phyloP scores from a whole-genome alignment of 441 rosid species.

The Gossypium gossypioides region DNA sequence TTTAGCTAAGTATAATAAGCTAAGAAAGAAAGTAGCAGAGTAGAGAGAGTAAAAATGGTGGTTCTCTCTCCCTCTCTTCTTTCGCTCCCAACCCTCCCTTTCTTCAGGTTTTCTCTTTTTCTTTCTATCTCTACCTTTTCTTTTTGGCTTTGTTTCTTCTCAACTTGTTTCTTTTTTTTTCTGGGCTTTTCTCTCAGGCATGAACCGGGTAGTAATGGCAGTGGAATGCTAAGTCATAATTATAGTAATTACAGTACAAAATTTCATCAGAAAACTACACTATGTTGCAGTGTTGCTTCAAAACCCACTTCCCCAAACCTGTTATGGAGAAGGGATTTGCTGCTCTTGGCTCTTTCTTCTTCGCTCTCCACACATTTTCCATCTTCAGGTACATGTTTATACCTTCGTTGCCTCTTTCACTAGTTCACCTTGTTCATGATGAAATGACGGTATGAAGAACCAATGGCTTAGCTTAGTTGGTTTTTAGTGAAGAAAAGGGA shows the following conservation, averaged over 20 bases:
- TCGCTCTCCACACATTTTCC: conserved; percentile 40
- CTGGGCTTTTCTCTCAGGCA: conserved; percentile 23
- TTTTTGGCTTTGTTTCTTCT: neutral
- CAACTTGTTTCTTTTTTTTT: neutral
- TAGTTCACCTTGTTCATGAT: neutral
- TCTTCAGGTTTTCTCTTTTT: conserved; percentile 29
- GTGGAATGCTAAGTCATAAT: conserved; percentile 26
- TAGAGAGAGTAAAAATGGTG: conserved; percentile 26
- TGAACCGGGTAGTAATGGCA: conserved; percentile 17
- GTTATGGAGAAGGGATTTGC: conserved; percentile 55
- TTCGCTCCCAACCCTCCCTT: conserved; percentile 20
- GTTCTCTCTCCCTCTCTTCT: conserved; percentile 34
- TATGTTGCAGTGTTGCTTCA: conserved; percentile 27
- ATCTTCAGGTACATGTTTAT: conserved; percentile 31
- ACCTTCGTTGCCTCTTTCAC: neutral
- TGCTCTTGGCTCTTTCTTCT: conserved; percentile 55
- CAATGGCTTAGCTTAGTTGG: neutral
- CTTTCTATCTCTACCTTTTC: neutral
- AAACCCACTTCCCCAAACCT: conserved; percentile 28
- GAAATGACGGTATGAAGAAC: neutral
- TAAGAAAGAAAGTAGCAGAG: neutral
- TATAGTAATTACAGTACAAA: conserved; percentile 32
- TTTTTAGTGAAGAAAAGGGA: neutral
- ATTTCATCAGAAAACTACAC: conserved; percentile 22
- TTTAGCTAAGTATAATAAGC: neutral